Percentiles rank a stretch among this genome's conserved stretches.
phyloP scores from a whole-genome alignment of 1,284 basidiomycete species.

The Irpex lacteus region DNA sequence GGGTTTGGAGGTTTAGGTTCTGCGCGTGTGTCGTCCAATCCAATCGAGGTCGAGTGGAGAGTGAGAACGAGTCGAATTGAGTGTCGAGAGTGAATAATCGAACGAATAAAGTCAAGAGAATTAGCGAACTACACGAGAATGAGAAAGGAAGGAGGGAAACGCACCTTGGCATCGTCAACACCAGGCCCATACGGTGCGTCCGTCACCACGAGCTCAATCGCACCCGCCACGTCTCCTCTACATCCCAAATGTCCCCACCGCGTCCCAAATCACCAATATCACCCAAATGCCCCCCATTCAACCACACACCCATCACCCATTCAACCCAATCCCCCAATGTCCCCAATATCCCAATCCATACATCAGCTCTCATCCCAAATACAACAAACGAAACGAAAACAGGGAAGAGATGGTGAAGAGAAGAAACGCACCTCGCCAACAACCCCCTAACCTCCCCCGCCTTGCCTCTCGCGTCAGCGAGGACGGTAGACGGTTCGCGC shows the following conservation, averaged over 20 bases:
- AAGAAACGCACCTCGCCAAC: conserved; percentile 62
- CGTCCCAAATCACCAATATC: too few relatives aligned
- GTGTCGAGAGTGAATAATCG: neutral
- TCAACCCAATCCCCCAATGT: too few relatives aligned
- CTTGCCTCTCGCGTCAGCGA: conserved; percentile 77
- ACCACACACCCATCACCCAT: too few relatives aligned
- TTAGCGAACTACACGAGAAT: neutral
- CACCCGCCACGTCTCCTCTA: conserved; percentile 74
- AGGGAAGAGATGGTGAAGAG: too few relatives aligned
- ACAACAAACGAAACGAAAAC: too few relatives aligned
- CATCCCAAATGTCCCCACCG: too few relatives aligned
- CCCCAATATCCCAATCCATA: too few relatives aligned
- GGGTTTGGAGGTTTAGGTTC: conserved; percentile 76
- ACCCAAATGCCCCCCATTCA: too few relatives aligned
- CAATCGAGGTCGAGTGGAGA: too few relatives aligned
- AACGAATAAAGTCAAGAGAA: neutral
- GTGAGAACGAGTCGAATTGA: too few relatives aligned
- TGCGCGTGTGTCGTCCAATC: too few relatives aligned
- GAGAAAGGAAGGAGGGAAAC: conserved; percentile 11
- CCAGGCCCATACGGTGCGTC: conserved; percentile 83
- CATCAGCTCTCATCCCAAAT: too few relatives aligned
- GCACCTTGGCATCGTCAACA: conserved; percentile 87
- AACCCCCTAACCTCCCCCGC: conserved; percentile 70
- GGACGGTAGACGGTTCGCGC: conserved; percentile 70
- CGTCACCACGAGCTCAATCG: conserved; percentile 69